Evolutionary conservation across 139 green algal species (phyloP).

Genomic region (Monoraphidium neglectum): DNA sequence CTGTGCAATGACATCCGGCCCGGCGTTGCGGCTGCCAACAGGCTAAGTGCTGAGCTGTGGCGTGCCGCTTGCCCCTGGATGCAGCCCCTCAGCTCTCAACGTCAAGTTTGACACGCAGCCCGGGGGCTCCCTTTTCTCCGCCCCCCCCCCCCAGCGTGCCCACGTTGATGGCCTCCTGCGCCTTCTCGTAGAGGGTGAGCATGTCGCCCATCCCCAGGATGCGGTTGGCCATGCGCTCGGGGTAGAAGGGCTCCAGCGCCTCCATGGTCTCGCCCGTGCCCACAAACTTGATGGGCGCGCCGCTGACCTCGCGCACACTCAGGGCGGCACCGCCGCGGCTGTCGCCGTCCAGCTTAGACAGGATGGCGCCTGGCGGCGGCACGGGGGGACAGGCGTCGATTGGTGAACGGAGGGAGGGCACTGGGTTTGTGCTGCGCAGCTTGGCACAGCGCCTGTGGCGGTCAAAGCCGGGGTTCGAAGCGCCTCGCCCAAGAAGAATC

Average conservation of each 20-base stretch:
- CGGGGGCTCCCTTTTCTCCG: background rate
- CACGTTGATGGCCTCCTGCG: conserved; percentile 78
- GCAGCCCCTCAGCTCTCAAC: background rate
- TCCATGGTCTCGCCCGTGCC: conserved; percentile 97
- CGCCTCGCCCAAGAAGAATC: too few species aligned
- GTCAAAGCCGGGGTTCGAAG: too few species aligned
- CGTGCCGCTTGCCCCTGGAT: background rate
- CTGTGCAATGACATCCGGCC: too few species aligned
- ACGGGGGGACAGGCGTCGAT: too few species aligned
- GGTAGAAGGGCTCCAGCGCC: conserved; percentile 97
- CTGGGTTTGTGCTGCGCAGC: too few species aligned
- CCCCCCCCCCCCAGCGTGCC: background rate
- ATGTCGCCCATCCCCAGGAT: conserved; percentile 99
- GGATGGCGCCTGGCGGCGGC: conserved; percentile 80
- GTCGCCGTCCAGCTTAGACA: conserved; percentile 99
- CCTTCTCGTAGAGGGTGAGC: conserved; percentile 94
- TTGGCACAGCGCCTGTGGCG: too few species aligned
- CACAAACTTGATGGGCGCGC: conserved; percentile 98
- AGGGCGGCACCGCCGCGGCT: conserved; percentile 93
- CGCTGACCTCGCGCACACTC: conserved; percentile 87
- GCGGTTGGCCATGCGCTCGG: conserved; percentile 91
- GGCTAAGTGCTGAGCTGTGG: background rate
- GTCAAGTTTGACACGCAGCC: too few species aligned
- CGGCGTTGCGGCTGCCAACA: background rate
- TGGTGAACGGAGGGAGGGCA: too few species aligned